Percentiles rank a stretch among this genome's conserved stretches.
phyloP scores from a whole-genome alignment of 371 early-diverging fungal species.

The Mortierella sp. region DNA sequence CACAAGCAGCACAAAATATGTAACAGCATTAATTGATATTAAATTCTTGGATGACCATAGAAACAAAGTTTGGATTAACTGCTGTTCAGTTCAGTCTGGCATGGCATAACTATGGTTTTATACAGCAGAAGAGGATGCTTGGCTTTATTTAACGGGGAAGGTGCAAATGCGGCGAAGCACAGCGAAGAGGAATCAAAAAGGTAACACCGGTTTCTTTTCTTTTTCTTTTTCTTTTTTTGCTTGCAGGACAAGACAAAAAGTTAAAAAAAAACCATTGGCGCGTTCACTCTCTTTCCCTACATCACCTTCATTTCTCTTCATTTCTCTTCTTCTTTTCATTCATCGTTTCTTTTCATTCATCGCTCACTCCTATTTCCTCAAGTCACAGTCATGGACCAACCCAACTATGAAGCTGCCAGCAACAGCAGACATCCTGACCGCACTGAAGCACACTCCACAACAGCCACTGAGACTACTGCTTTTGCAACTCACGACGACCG shows the following conservation, averaged over 20 bases:
- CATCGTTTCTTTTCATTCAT: neutral
- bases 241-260: neutral
- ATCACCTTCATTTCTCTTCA: neutral
- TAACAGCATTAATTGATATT: too few relatives aligned
- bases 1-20: neutral
- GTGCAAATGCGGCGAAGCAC: too few relatives aligned
- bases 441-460: neutral
- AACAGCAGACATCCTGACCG: neutral
- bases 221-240: neutral
- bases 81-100: neutral
- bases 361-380: too few relatives aligned
- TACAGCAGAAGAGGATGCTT: too few relatives aligned
- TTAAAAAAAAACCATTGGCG: neutral
- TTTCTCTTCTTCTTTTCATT: neutral
- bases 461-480: neutral
- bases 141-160: too few relatives aligned
- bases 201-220: neutral
- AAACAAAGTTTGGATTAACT: neutral
- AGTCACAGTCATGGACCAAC: neutral
- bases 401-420: neutral
- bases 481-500: neutral
- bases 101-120: too few relatives aligned
- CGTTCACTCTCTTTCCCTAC: neutral
- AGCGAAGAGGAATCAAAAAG: neutral
- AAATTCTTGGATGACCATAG: too few relatives aligned